Evolutionary conservation across 83 land plant species (phyloP), one percentile per base, ranked within the genome.

Genomic region (Picea abies): DNA sequence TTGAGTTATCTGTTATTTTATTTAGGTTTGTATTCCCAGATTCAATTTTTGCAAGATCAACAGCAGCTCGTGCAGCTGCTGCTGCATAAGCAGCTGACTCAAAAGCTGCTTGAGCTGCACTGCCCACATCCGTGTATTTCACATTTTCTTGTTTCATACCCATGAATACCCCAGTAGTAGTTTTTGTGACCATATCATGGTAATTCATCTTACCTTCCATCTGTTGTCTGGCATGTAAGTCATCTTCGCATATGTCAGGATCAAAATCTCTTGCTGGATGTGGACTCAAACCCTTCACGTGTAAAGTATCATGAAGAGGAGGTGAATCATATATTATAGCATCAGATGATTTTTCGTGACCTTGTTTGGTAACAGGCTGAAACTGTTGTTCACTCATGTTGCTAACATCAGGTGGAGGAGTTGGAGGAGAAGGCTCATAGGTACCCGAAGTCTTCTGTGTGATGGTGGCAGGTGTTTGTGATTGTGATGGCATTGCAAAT

Each of bases 31-130:
- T 56, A 56, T 56, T 56, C 60, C 60, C 60, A 12, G 60, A 56
- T 23, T 84, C 86, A 29, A 81, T 41, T 49, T 82, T 63, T 37
- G 88, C 83, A 66, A 92, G 94, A 63, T 94, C 92, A 72, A 88
- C 93, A 39, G 96, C 96, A 41, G 92, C 93, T 80, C 87, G 87
- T 60, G 94, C 96, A 56, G 96, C 96, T 3, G 83, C 88, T 12
- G 96, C 96, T 19, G 96, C 96, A 83, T 81, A 83, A 19, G 94
- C 90, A 62, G 95, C 94, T 2, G 91, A 89, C 80, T 89, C 85
- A 75, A 86, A 93, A 17, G 95, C 96, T 44, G 86, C 94, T 83
- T 90, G 90, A 47, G 96, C 94, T 65, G 96, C 96, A 76, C 82
- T 85, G 56, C 87, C 92, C 20, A 85, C 93, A 83, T 91, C 91